phyloP scores from a whole-genome alignment of 139 green algal species.

The Volvox reticuliferus region DNA sequence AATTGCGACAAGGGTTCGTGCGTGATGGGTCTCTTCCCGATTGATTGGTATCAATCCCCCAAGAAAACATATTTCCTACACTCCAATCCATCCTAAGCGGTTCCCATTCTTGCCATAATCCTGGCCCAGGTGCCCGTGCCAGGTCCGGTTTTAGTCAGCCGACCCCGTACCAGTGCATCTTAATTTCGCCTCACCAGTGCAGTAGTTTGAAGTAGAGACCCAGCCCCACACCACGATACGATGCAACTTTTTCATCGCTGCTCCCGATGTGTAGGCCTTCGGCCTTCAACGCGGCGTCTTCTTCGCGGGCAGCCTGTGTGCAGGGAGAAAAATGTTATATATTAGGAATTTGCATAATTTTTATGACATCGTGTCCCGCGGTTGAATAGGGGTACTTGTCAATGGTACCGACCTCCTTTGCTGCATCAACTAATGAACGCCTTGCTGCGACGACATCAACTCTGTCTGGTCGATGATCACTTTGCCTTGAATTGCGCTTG shows the following conservation, averaged over 20 bases:
- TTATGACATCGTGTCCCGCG: too few relatives aligned
- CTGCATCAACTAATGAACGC: constrained; percentile 8
- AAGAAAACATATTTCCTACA: too few relatives aligned
- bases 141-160: not conserved
- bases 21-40: too few relatives aligned
- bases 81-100: too few relatives aligned
- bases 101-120: too few relatives aligned
- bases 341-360: not conserved
- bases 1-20: too few relatives aligned
- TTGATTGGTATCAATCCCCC: too few relatives aligned
- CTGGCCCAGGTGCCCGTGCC: too few relatives aligned
- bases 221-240: constrained; percentile 5
- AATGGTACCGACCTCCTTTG: constrained; percentile 9
- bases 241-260: constrained; percentile 25
- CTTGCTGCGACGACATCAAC: not conserved
- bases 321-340: not conserved
- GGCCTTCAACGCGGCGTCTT: not conserved
- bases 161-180: too few relatives aligned
- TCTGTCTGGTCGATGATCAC: not conserved
- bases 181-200: constrained; percentile 12
- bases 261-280: constrained; percentile 1
- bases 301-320: not conserved
- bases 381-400: not conserved
- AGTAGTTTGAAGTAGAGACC: constrained; percentile 36
- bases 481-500: not conserved